Percentiles rank a stretch among this genome's conserved stretches.
Conservation (phyloP, 2,329 filamentous ascomycete genomes). For the Penicillium sp. region DNA sequence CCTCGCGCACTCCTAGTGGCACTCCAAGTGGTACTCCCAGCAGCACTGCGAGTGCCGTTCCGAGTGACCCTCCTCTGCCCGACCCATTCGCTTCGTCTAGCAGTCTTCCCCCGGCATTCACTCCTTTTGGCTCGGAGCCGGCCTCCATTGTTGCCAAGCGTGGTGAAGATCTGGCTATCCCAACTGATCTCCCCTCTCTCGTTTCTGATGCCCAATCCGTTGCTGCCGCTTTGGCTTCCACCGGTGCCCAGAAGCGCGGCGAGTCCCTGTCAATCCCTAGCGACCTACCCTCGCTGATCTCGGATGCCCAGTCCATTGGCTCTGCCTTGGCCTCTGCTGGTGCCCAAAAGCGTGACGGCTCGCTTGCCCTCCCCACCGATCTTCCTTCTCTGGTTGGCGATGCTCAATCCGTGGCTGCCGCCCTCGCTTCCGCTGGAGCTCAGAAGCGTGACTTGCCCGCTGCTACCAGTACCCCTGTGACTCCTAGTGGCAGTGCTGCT, state of each 20-base stretch:
- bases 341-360: constrained; percentile 13
- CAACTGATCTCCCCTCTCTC: constrained; percentile 13
- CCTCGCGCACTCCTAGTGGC: constrained; percentile 5
- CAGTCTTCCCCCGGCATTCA: neutral
- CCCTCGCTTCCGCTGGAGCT: constrained; percentile 5
- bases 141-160: constrained; percentile 11
- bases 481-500: neutral
- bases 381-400: constrained; percentile 11
- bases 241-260: constrained; percentile 15
- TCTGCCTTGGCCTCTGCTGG: constrained; percentile 9
- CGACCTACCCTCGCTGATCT: constrained; percentile 11
- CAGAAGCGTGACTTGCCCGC: constrained; percentile 10
- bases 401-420: constrained; percentile 3
- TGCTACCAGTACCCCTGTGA: constrained; percentile 3
- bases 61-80: constrained; percentile 8
- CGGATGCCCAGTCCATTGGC: constrained; percentile 14
- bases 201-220: constrained; percentile 13
- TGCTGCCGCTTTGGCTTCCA: constrained; percentile 7
- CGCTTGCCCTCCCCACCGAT: constrained; percentile 9
- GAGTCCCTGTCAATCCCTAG: constrained; percentile 13
- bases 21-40: neutral
- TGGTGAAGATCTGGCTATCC: constrained; percentile 1
- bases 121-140: neutral
- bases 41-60: neutral
- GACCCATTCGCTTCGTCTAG: constrained; percentile 7